Conservation (phyloP, 2,329 filamentous ascomycete species). For the Fusarium newnesense region DNA sequence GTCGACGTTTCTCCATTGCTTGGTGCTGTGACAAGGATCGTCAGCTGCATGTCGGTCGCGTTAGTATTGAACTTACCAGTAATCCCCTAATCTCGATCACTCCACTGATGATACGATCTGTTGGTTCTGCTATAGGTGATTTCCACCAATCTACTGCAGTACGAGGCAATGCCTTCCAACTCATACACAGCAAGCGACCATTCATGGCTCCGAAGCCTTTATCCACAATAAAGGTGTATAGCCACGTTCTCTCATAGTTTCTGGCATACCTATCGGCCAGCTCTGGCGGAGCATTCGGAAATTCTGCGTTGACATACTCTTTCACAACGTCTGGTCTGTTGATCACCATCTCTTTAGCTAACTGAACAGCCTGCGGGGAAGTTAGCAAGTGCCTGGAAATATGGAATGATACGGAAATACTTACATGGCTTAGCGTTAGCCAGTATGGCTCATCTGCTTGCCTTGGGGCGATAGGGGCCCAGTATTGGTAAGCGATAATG, state of each 20-base stretch:
- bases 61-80: background rate
- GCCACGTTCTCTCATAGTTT: conserved; percentile 16
- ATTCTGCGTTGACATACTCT: conserved; percentile 11
- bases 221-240: conserved; percentile 3
- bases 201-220: conserved; percentile 14
- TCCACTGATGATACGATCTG: conserved; percentile 11
- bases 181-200: conserved; percentile 4
- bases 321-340: background rate
- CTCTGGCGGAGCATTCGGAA: background rate
- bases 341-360: conserved; percentile 8
- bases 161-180: conserved; percentile 7
- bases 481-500: conserved; percentile 14
- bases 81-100: conserved; percentile 3
- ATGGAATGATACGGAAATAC: rapidly evolving
- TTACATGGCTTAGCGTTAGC: background rate
- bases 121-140: background rate
- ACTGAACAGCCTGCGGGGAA: background rate
- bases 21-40: background rate
- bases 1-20: conserved; percentile 8
- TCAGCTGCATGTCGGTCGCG: rapidly evolving
- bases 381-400: rapidly evolving
- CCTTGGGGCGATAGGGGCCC: background rate
- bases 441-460: conserved; percentile 14
- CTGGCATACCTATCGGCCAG: background rate
- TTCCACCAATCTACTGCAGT: conserved; percentile 18